Conservation (phyloP, 305 asterid species). For the Fraxinus xanthoxyloides region DNA sequence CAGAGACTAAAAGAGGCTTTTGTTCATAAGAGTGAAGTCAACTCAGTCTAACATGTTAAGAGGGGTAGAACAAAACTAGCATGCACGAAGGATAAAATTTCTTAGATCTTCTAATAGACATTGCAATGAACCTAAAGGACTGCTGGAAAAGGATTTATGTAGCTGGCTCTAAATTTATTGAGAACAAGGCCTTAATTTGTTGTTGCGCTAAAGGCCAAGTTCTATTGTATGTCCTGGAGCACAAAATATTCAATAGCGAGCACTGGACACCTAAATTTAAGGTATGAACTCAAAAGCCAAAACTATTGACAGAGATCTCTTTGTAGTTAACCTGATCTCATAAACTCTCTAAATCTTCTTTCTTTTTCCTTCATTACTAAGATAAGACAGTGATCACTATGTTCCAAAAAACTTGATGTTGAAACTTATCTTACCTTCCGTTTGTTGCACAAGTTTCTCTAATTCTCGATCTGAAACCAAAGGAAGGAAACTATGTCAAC, state of each 20-base stretch:
- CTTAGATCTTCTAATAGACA: neutral
- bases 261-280: neutral
- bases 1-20: neutral
- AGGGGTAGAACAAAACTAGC: neutral
- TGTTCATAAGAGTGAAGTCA: neutral
- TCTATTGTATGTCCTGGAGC: neutral
- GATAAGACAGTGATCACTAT: neutral
- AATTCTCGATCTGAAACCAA: conserved; percentile 71
- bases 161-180: neutral
- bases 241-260: neutral
- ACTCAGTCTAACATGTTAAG: neutral
- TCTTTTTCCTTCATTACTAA: neutral
- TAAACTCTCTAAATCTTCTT: neutral
- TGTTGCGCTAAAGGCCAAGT: neutral
- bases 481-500: conserved; percentile 24
- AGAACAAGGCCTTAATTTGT: neutral
- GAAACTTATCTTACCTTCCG: conserved; percentile 62
- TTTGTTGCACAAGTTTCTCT: conserved; percentile 71
- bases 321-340: neutral
- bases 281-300: neutral
- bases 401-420: neutral
- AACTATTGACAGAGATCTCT: neutral
- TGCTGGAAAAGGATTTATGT: neutral
- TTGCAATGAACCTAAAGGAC: neutral
- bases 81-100: neutral